These are phyloP conservation scores for Fusarium floridanum DNA, from an alignment of 2,329 filamentous ascomycete species.

Conservation along the genomic window DNA sequence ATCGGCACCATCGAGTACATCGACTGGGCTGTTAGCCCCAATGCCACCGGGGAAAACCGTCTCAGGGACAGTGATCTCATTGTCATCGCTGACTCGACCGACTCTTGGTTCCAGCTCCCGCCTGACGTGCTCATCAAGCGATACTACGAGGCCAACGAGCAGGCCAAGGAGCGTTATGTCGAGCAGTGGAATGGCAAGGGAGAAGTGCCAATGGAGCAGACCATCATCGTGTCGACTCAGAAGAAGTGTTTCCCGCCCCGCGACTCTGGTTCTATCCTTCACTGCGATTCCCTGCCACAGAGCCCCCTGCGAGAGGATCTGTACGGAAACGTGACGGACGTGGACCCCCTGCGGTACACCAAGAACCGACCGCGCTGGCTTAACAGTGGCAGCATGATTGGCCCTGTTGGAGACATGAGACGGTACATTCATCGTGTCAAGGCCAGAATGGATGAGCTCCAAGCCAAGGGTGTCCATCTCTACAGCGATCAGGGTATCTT, in stretches of 20 bases:
- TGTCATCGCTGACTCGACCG: constrained; percentile 44
- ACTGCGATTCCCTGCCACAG: constrained; percentile 36
- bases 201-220: constrained; percentile 30
- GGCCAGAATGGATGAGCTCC: constrained; percentile 34
- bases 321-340: constrained; percentile 36
- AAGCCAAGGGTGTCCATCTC: constrained; percentile 8
- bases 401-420: constrained; percentile 40
- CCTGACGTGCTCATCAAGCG: constrained; percentile 44
- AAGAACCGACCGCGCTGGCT: constrained; percentile 41
- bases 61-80: constrained; percentile 43
- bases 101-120: constrained; percentile 49
- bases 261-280: constrained; percentile 17
- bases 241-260: constrained; percentile 39
- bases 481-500: constrained; percentile 48
- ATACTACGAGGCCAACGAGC: constrained; percentile 37
- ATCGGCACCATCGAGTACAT: constrained; percentile 45
- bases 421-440: constrained; percentile 39
- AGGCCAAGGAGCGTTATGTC: constrained; percentile 29
- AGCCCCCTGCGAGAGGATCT: constrained; percentile 33
- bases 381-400: constrained; percentile 48
- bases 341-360: background rate
- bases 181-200: constrained; percentile 6
- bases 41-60: constrained; percentile 9
- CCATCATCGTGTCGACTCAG: constrained; percentile 36
- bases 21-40: constrained; percentile 8